Evolutionary conservation across 805 yeast species (phyloP).

Genomic region (Kregervanrija fluxuum): DNA sequence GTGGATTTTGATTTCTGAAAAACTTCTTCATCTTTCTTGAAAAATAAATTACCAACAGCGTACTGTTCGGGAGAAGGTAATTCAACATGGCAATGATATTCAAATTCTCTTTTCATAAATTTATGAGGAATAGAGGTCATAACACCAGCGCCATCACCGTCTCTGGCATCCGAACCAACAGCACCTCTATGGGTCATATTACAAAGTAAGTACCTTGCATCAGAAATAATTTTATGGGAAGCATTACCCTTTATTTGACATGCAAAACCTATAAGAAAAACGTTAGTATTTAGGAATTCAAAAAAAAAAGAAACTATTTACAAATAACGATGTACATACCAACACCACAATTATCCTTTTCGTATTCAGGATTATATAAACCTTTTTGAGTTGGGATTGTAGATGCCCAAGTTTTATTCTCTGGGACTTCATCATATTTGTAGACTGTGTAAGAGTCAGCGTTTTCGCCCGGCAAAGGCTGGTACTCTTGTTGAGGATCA

Average conservation of each 20-base stretch:
- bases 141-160: slow-evolving; percentile 99
- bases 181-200: slow-evolving; percentile 99
- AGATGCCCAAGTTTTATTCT: slow-evolving; percentile 87
- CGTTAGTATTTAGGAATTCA: not conserved
- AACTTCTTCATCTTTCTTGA: slow-evolving; percentile 76
- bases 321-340: slow-evolving; percentile 28
- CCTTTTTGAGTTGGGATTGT: slow-evolving; percentile 83
- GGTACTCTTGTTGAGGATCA: slow-evolving; percentile 22
- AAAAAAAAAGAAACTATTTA: not conserved
- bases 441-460: slow-evolving; percentile 36
- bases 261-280: slow-evolving; percentile 49
- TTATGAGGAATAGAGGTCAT: slow-evolving; percentile 88
- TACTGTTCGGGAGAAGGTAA: slow-evolving; percentile 81
- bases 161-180: slow-evolving; percentile 89
- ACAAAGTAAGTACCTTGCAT: slow-evolving; percentile 80
- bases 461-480: slow-evolving; percentile 13
- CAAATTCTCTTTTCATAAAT: slow-evolving; percentile 79
- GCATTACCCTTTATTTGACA: slow-evolving; percentile 85
- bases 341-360: slow-evolving; percentile 98
- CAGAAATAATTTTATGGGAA: slow-evolving; percentile 89
- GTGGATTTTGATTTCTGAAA: slow-evolving; percentile 64
- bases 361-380: slow-evolving; percentile 86
- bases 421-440: slow-evolving; percentile 66
- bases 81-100: slow-evolving; percentile 54
- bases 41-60: slow-evolving; percentile 91